Evolutionary conservation across 140 eudicot species (phyloP), one percentile per base, ranked within the genome.

Genomic region (Bidens hawaiensis): DNA sequence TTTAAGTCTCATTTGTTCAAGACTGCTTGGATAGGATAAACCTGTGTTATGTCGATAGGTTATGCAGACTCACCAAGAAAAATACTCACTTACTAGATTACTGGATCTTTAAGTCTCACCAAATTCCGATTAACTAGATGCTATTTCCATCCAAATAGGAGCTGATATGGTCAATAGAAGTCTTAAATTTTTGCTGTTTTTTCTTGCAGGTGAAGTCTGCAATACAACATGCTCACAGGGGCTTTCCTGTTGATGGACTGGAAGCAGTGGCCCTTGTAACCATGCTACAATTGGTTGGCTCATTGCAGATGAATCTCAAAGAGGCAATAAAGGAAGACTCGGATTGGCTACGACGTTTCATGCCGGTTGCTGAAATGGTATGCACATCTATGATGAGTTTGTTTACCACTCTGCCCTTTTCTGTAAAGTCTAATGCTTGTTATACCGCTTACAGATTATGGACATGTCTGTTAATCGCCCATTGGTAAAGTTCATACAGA

Each of bases 321-420:
- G 68, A 86, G 36, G 93, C 96, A 28, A 70, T 85, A 17, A 93
- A 74, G 67, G 81, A 85, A 67, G 94, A 87, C 64, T 67, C 85
- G 1, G 84, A 87, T 51, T 78, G 81, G 80, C 74, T 78, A 36
- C 65, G 25, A 8, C 94, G 85, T 81, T 82, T 93, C 81, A 78
- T 82, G 93, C 99, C 99, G 2, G 61, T 93, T 51, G 71, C 89
- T 21, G 82, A 80, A 53, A 71, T 69, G 83, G 99, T 93, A 74
- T 9, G 12, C 13, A 2, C 12, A 13, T 23, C 7, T 26, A 16
- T 54, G 18, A 24, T 54, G 16, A 21, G 3, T 31, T 0, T 28
- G 28, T 40, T 10, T 43, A 6, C 19, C 31, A 15, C 28, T 46
- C 19, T 36, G 10, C 19, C 10, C 34, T 1, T 59, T 22, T 14